A percentile compares a stretch with the other conserved stretches of the same genome.
Evolutionary conservation across 331 rosid species (phyloP).

Genomic region (Malus hybrid): DNA sequence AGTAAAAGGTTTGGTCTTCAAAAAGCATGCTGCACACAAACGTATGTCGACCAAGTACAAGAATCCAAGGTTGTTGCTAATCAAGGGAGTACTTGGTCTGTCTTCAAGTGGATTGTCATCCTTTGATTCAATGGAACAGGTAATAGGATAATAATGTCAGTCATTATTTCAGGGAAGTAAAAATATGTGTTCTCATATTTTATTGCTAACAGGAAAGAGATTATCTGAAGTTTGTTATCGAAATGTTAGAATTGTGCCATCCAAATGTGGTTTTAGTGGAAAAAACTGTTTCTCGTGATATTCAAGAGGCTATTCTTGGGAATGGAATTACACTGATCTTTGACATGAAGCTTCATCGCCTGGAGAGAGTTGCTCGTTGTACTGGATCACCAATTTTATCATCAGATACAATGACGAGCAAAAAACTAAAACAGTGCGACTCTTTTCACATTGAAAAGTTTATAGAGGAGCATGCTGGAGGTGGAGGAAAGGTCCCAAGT

Average conservation of each 20-base stretch:
- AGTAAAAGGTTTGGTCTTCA: conserved; percentile 83
- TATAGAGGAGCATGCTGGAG: conserved; percentile 84
- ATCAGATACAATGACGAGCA: conserved; percentile 55
- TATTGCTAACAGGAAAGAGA: conserved; percentile 60
- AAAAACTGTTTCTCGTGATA: conserved; percentile 87
- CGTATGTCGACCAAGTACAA: conserved; percentile 80
- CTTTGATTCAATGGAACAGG: conserved; percentile 83
- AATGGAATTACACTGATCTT: conserved; percentile 85
- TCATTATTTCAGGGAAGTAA: conserved; percentile 5
- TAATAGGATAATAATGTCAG: conserved; percentile 24
- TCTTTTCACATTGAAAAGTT: conserved; percentile 67
- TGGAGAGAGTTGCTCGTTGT: conserved; percentile 86
- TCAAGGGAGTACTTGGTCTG: conserved; percentile 74
- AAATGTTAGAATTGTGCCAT: conserved; percentile 58
- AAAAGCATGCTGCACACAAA: conserved; percentile 94
- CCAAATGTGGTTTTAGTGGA: conserved; percentile 93
- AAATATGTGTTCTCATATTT: conserved; percentile 26
- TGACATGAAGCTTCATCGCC: conserved; percentile 97
- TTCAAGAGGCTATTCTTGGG: conserved; percentile 75
- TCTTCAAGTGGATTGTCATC: conserved; percentile 76
- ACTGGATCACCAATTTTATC: conserved; percentile 88
- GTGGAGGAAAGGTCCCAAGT: conserved; percentile 74
- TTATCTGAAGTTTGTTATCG: conserved; percentile 61
- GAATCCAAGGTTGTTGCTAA: conserved; percentile 78
- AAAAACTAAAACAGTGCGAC: conserved; percentile 68